Conservation (phyloP, 2,329 filamentous ascomycete species). For the Byssochlamys sp. region DNA sequence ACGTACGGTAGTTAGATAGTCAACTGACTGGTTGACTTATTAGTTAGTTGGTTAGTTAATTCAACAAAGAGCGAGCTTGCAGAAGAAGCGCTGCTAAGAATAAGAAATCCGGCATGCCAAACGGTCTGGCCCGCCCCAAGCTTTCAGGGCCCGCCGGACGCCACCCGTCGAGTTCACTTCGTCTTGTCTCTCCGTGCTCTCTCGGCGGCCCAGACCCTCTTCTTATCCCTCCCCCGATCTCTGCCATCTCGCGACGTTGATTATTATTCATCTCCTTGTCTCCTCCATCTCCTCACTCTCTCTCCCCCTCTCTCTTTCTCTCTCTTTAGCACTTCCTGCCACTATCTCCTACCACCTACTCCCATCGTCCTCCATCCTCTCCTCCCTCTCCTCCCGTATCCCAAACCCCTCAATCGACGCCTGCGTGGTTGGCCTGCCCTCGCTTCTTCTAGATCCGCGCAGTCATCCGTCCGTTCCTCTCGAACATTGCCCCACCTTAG, state of each 20-base stretch:
- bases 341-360: slow-evolving; percentile 8
- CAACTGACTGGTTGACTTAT: no score
- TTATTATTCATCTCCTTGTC: background rate
- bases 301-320: background rate
- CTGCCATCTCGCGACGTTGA: slow-evolving; percentile 2
- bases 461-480: slow-evolving; percentile 3
- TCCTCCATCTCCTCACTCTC: slow-evolving; percentile 9
- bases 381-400: background rate
- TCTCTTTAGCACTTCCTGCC: background rate
- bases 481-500: slow-evolving; percentile 29
- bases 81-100: background rate
- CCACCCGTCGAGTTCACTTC: background rate
- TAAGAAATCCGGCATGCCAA: background rate
- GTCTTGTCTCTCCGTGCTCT: background rate
- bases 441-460: background rate
- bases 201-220: background rate
- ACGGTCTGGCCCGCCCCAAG: background rate
- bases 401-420: no score
- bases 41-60: no score
- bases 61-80: background rate
- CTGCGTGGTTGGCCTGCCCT: background rate
- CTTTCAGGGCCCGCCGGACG: background rate
- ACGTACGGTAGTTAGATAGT: background rate
- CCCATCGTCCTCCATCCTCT: background rate
- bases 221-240: background rate